These are phyloP conservation scores for Fusarium sp. DNA, from an alignment of 2,329 filamentous ascomycete genomes.

Conservation along the genomic window DNA sequence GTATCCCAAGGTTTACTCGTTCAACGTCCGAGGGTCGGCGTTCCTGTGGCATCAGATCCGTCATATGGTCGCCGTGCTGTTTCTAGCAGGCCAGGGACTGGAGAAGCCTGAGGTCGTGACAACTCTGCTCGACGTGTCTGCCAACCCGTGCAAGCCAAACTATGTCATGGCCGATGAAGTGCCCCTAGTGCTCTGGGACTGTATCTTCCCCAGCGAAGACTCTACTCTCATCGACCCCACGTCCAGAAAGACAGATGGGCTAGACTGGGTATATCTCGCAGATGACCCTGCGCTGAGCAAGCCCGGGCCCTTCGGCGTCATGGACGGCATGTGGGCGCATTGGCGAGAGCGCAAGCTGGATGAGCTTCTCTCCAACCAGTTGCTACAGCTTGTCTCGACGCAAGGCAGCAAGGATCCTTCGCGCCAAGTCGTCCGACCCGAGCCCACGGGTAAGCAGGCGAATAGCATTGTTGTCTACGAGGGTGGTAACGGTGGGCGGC, in stretches of 20 bases:
- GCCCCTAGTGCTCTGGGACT: constrained; percentile 95
- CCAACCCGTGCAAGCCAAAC: constrained; percentile 79
- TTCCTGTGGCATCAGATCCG: constrained; percentile 99
- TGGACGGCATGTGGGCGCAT: constrained; percentile 81
- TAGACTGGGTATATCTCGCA: constrained; percentile 84
- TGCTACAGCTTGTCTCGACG: constrained; percentile 71
- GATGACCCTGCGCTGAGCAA: constrained; percentile 70
- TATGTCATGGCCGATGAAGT: constrained; percentile 93
- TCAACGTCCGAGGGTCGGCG: constrained; percentile 88
- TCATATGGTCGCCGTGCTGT: constrained; percentile 92
- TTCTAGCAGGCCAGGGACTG: constrained; percentile 88
- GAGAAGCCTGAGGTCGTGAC: constrained; percentile 79
- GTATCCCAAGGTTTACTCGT: constrained; percentile 80
- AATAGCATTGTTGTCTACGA: constrained; percentile 58
- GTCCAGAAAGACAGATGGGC: constrained; percentile 60
- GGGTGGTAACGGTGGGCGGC: constrained; percentile 63
- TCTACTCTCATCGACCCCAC: constrained; percentile 49
- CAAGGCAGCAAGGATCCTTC: constrained; percentile 50
- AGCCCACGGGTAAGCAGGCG: constrained; percentile 33
- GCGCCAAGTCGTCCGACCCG: constrained; percentile 24
- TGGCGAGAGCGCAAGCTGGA: constrained; percentile 92
- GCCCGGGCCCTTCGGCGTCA: constrained; percentile 72
- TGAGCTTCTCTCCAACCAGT: constrained; percentile 80
- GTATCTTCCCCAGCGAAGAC: constrained; percentile 75
- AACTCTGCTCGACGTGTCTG: constrained; percentile 76